phyloP scores from a whole-genome alignment of 441 rosid genomes.

The Euphorbia schlechtendalii region DNA sequence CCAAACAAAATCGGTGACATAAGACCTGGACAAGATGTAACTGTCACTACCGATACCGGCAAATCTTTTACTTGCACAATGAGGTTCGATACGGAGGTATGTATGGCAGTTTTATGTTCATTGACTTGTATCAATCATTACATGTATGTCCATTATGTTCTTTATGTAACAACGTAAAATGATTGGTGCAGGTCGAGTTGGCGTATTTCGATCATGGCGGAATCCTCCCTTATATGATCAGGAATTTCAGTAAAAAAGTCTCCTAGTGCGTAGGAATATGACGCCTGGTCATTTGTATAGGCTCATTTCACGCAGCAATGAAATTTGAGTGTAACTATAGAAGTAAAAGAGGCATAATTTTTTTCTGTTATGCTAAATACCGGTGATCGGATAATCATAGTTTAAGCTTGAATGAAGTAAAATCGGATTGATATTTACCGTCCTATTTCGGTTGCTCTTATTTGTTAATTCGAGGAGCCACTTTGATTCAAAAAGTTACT shows the following conservation, averaged over 20 bases:
- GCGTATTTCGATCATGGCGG: slow-evolving; percentile 70
- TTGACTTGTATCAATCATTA: neutral
- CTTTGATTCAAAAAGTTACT: no score
- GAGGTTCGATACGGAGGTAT: slow-evolving; percentile 92
- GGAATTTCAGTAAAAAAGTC: slow-evolving; percentile 34
- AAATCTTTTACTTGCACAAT: slow-evolving; percentile 77
- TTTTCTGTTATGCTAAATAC: no score
- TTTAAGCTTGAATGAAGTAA: no score
- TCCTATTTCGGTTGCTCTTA: no score
- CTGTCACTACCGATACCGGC: slow-evolving; percentile 67
- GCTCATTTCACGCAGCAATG: no score
- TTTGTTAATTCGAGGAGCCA: no score
- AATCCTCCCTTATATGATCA: slow-evolving; percentile 64
- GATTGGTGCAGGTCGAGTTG: slow-evolving; percentile 56
- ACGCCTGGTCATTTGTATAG: no score
- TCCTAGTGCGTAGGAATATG: no score
- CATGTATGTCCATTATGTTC: neutral
- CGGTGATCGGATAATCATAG: no score
- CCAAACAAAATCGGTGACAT: slow-evolving; percentile 57
- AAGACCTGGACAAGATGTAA: slow-evolving; percentile 85
- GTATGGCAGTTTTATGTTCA: slow-evolving; percentile 24
- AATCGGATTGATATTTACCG: no score
- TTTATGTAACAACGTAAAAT: neutral
- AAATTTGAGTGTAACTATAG: no score
- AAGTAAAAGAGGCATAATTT: no score